Conservation (phyloP, 148 eudicot genomes). For the Rhododendron kiyosumense region DNA sequence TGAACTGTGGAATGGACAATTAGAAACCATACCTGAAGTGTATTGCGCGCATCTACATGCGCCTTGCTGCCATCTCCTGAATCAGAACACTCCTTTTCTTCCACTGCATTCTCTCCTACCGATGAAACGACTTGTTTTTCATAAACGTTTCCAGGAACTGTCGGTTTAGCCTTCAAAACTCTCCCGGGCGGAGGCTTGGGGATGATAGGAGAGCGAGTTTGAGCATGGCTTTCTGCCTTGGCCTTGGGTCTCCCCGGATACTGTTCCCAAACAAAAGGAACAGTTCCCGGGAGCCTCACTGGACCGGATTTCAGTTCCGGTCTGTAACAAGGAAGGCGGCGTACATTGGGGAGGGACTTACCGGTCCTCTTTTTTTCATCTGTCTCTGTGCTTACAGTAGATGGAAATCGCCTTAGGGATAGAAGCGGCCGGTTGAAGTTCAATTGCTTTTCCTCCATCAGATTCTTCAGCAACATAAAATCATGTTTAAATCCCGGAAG, state of each 20-base stretch:
- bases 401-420: constrained; percentile 71
- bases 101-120: constrained; percentile 15
- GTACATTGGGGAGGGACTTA: constrained; percentile 22
- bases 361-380: constrained; percentile 20
- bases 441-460: constrained; percentile 65
- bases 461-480: constrained; percentile 19
- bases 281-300: constrained; percentile 57
- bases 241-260: constrained; percentile 80
- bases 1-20: not conserved
- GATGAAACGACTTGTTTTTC: constrained; percentile 17
- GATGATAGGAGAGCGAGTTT: constrained; percentile 25
- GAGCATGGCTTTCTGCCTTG: constrained; percentile 33
- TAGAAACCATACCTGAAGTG: not conserved
- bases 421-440: constrained; percentile 63
- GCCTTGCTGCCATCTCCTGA: constrained; percentile 41
- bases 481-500: not conserved
- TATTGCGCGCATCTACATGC: constrained; percentile 46
- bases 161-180: constrained; percentile 16
- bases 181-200: constrained; percentile 84
- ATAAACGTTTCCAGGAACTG: not conserved
- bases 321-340: constrained; percentile 45
- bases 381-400: constrained; percentile 21
- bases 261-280: constrained; percentile 86
- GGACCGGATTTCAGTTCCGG: constrained; percentile 79
- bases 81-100: constrained; percentile 21